phyloP scores from a whole-genome alignment of 2,329 filamentous ascomycete species.

The Trichoderma cornu-damae region DNA sequence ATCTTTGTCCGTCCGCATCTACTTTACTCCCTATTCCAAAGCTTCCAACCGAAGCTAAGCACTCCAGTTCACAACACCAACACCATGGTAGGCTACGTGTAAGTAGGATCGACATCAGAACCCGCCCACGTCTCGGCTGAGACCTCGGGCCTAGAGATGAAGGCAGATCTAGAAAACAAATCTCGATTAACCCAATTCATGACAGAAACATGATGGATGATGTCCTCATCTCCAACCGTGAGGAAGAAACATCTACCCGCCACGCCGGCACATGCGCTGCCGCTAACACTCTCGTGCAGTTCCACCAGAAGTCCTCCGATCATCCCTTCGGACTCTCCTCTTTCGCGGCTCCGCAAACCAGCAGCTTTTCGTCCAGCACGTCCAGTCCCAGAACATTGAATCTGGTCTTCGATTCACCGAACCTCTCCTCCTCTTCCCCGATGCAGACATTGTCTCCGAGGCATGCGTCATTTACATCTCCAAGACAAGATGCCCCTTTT shows the following conservation, averaged over 20 bases:
- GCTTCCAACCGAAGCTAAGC: background rate
- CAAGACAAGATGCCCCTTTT: slow-evolving; percentile 34
- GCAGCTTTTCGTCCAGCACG: slow-evolving; percentile 31
- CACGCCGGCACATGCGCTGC: background rate
- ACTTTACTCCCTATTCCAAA: background rate
- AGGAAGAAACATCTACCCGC: background rate
- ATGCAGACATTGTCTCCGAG: slow-evolving; percentile 22
- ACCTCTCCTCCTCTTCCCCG: slow-evolving; percentile 26
- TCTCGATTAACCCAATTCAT: background rate
- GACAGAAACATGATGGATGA: slow-evolving; percentile 39
- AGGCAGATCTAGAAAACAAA: background rate
- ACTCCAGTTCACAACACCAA: background rate
- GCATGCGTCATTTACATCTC: slow-evolving; percentile 29
- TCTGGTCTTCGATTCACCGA: slow-evolving; percentile 23
- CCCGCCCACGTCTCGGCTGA: background rate
- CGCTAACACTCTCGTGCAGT: slow-evolving; percentile 24
- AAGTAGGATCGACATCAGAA: background rate
- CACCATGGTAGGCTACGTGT: slow-evolving; percentile 17
- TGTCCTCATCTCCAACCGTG: slow-evolving; percentile 36
- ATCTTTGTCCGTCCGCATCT: background rate
- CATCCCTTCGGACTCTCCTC: slow-evolving; percentile 31
- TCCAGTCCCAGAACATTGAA: slow-evolving; percentile 29
- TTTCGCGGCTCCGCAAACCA: slow-evolving; percentile 30
- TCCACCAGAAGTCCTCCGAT: slow-evolving; percentile 31
- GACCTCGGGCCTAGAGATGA: too few species aligned